Percentiles rank a stretch among this genome's conserved stretches.
phyloP scores from a whole-genome alignment of 345 rosid genomes.

The Eucalyptus cladocalyx region DNA sequence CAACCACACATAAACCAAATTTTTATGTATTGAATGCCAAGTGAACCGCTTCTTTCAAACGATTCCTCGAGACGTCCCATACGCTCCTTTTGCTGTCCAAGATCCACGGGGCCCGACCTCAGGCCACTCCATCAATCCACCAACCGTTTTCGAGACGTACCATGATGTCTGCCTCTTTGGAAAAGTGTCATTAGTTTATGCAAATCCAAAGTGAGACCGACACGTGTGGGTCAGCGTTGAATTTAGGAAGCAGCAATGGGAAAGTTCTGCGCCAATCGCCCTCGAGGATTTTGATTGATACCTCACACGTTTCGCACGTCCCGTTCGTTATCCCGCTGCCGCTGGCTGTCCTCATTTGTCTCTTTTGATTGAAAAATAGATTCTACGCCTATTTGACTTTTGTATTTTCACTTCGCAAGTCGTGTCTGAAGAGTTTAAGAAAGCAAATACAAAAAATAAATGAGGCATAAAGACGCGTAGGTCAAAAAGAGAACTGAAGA shows the following conservation, averaged over 20 bases:
- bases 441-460: background rate
- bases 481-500: background rate
- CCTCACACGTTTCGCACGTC: background rate
- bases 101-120: background rate
- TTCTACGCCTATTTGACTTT: background rate
- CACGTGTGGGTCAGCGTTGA: background rate
- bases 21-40: too few relatives aligned
- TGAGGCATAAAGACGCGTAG: background rate
- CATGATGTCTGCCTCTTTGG: background rate
- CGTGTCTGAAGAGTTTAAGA: background rate
- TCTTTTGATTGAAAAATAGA: fast-evolving
- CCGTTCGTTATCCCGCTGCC: background rate
- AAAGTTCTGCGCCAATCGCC: background rate
- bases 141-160: background rate
- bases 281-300: background rate
- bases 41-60: background rate
- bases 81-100: background rate
- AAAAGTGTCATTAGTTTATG: background rate
- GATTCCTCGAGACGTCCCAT: background rate
- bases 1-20: too few relatives aligned
- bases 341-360: background rate
- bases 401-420: background rate
- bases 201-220: background rate
- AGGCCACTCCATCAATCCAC: background rate
- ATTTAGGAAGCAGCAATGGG: background rate